Conservation (phyloP, 345 rosid genomes). For the Atalantia buxifolia region DNA sequence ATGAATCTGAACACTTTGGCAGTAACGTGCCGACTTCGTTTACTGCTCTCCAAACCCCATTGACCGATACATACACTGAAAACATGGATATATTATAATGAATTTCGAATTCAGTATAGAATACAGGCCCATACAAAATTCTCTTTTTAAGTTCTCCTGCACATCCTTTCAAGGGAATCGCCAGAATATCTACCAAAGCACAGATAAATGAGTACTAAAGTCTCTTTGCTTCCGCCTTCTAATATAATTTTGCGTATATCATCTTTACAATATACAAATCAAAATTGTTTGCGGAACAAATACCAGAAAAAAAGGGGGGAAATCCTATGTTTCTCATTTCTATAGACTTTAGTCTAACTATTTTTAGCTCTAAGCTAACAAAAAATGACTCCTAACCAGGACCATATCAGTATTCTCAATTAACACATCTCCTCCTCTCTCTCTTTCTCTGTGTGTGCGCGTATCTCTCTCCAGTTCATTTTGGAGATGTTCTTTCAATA, state of each 20-base stretch:
- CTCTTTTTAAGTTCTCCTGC: not conserved
- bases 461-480: not conserved
- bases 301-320: not conserved
- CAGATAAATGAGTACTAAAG: not conserved
- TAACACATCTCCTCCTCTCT: not conserved
- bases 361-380: constrained; percentile 2
- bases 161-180: not conserved
- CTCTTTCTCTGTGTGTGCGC: not conserved
- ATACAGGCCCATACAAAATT: not conserved
- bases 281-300: constrained; percentile 13
- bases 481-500: not conserved
- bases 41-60: no score
- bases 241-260: not conserved
- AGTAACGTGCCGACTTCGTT: not conserved
- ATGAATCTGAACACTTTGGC: not conserved
- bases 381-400: constrained; percentile 3
- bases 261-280: constrained; percentile 15
- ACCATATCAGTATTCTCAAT: constrained; percentile 4
- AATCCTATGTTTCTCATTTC: constrained; percentile 15
- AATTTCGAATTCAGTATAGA: not conserved
- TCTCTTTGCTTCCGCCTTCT: not conserved
- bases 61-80: no score
- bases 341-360: not conserved
- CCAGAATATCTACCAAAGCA: not conserved
- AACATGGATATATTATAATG: no score